phyloP scores from a whole-genome alignment of 2,329 filamentous ascomycete genomes.

The Aschersonia sp. region DNA sequence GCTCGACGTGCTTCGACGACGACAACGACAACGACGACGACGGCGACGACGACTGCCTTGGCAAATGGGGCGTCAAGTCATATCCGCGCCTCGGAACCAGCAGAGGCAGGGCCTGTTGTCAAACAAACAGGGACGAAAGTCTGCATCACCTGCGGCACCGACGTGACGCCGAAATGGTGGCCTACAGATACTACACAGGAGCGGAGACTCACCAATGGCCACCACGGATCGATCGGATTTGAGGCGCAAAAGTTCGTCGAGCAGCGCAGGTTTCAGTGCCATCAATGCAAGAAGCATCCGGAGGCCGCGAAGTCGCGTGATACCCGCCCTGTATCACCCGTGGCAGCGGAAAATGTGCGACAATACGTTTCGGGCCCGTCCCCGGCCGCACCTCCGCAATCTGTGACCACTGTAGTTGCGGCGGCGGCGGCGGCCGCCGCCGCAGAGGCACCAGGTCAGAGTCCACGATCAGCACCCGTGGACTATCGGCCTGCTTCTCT shows the following conservation, averaged over 20 bases:
- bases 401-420: neutral
- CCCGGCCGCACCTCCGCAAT: constrained; percentile 3
- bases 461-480: constrained; percentile 10
- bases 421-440: constrained; percentile 5
- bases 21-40: neutral
- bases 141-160: constrained; percentile 51
- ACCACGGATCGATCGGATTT: constrained; percentile 33
- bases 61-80: constrained; percentile 8
- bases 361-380: constrained; percentile 6
- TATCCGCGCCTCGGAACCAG: constrained; percentile 11
- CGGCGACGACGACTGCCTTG: constrained; percentile 16
- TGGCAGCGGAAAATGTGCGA: constrained; percentile 8
- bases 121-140: constrained; percentile 33
- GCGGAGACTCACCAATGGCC: constrained; percentile 35
- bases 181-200: constrained; percentile 37
- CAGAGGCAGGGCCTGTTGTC: constrained; percentile 12
- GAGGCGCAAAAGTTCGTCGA: constrained; percentile 45
- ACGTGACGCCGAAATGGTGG: constrained; percentile 66
- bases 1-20: constrained; percentile 37
- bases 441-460: constrained; percentile 10
- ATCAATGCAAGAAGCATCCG: constrained; percentile 52
- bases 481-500: constrained; percentile 12
- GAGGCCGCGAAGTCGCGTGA: constrained; percentile 23
- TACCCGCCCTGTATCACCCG: constrained; percentile 8
- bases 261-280: constrained; percentile 54